Evolutionary conservation across 192 early-diverging fungal species (phyloP).

Genomic region (Neocallimastix lanati): DNA sequence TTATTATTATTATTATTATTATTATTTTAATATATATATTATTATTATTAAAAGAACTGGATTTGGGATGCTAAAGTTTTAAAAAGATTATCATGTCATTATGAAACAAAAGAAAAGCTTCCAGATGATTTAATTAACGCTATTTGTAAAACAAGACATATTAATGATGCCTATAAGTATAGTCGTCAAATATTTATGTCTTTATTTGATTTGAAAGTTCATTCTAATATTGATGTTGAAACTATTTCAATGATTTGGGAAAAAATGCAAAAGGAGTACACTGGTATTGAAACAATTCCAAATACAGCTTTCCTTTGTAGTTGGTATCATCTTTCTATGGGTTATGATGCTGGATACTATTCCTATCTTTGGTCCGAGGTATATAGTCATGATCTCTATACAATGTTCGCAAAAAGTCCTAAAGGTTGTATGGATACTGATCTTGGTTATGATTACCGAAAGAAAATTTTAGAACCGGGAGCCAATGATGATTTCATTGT

Average conservation of each 20-base stretch:
- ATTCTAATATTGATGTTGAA: neutral
- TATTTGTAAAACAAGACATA: neutral
- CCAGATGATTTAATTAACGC: neutral
- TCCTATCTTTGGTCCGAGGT: neutral
- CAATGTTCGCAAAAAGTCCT: neutral
- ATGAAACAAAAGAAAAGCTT: neutral
- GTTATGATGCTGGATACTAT: neutral
- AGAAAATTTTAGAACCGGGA: too few species aligned
- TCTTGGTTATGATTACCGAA: too few species aligned
- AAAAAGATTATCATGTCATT: neutral
- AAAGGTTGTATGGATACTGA: too few species aligned
- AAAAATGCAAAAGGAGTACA: neutral
- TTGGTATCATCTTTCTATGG: neutral
- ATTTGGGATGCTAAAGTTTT: conserved; percentile 1
- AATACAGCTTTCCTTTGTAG: neutral
- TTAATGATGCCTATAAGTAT: conserved; percentile 1
- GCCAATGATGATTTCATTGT: too few species aligned
- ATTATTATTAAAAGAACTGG: neutral
- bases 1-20: too few species aligned
- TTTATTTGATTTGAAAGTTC: conserved; percentile 2
- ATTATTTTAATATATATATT: too few species aligned
- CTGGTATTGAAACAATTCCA: neutral
- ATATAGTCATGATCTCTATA: neutral
- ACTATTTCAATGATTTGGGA: neutral
- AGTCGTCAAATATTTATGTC: conserved; percentile 5